phyloP scores from a whole-genome alignment of 495 filamentous ascomycete species.

The Mycothermus thermophilus region DNA sequence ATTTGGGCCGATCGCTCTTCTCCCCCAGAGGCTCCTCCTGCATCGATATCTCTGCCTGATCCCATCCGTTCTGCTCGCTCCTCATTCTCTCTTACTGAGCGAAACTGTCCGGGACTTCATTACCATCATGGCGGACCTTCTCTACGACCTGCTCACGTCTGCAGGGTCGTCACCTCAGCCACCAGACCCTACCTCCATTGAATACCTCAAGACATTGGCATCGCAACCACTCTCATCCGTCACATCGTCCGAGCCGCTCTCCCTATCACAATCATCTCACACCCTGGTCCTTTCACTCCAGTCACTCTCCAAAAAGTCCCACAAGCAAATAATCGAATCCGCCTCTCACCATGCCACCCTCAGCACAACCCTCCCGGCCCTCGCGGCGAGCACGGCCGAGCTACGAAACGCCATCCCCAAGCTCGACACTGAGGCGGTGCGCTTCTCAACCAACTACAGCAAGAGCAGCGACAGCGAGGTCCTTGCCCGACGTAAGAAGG shows the following conservation, averaged over 20 bases:
- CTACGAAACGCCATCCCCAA: conserved; percentile 60
- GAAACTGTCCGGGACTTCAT: too few species aligned
- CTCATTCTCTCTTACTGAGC: too few species aligned
- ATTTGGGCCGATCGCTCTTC: too few species aligned
- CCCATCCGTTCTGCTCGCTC: background rate
- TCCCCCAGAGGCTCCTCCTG: too few species aligned
- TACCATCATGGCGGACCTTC: conserved; percentile 19
- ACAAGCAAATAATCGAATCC: conserved; percentile 72
- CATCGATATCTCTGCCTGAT: too few species aligned
- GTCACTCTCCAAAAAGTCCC: conserved; percentile 78
- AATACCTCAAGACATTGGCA: conserved; percentile 69
- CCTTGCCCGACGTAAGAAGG: conserved; percentile 62
- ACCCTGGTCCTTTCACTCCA: conserved; percentile 78
- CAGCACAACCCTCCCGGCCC: conserved; percentile 46
- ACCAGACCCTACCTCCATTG: conserved; percentile 59
- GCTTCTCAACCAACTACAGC: conserved; percentile 74
- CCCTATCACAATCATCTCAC: conserved; percentile 66
- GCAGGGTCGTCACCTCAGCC: conserved; percentile 6
- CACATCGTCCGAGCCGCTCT: conserved; percentile 59
- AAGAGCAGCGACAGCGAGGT: conserved; percentile 53
- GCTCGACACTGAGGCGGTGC: conserved; percentile 63
- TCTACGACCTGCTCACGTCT: conserved; percentile 19
- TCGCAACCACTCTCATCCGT: conserved; percentile 65
- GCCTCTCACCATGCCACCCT: conserved; percentile 64
- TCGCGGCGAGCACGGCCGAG: conserved; percentile 47